Percentiles rank a stretch among this genome's conserved stretches.
phyloP scores from a whole-genome alignment of 129 eudicot genomes.

The Silybum marianum region DNA sequence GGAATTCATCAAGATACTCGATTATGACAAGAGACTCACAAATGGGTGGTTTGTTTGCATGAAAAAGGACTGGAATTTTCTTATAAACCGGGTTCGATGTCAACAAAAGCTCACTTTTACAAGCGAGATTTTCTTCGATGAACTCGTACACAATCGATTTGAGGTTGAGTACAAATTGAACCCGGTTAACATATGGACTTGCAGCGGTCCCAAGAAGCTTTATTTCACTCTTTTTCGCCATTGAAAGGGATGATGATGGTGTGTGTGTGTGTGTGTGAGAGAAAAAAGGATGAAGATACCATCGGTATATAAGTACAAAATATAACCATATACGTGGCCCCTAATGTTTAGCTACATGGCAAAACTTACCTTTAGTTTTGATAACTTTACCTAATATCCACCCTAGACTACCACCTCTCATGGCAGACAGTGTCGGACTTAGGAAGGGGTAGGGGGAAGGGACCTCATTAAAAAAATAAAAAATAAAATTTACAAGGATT shows the following conservation, averaged over 20 bases:
- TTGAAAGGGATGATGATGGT: not conserved
- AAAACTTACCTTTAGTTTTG: not conserved
- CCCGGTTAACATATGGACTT: slow-evolving; percentile 33
- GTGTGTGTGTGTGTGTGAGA: not conserved
- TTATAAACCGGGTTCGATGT: slow-evolving; percentile 37
- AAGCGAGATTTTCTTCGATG: slow-evolving; percentile 18
- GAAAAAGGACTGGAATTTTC: slow-evolving; percentile 30
- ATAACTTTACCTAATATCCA: not conserved
- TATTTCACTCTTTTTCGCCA: not conserved
- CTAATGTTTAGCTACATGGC: slow-evolving; percentile 5
- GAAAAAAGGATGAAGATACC: not conserved
- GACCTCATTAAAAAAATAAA: no score
- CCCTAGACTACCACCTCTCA: no score
- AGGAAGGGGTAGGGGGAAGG: no score
- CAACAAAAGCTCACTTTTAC: slow-evolving; percentile 32
- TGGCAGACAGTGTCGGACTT: no score
- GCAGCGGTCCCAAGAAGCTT: slow-evolving; percentile 30
- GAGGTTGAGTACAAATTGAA: slow-evolving; percentile 29
- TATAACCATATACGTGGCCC: not conserved
- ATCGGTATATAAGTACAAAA: not conserved
- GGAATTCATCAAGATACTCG: slow-evolving; percentile 33
- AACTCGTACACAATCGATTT: slow-evolving; percentile 39
- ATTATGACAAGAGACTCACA: slow-evolving; percentile 31
- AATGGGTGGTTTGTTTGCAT: slow-evolving; percentile 23
- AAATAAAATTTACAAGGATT: no score